Conservation (phyloP, 192 early-diverging fungal genomes). For the Phycomyces blakesleeanus region DNA sequence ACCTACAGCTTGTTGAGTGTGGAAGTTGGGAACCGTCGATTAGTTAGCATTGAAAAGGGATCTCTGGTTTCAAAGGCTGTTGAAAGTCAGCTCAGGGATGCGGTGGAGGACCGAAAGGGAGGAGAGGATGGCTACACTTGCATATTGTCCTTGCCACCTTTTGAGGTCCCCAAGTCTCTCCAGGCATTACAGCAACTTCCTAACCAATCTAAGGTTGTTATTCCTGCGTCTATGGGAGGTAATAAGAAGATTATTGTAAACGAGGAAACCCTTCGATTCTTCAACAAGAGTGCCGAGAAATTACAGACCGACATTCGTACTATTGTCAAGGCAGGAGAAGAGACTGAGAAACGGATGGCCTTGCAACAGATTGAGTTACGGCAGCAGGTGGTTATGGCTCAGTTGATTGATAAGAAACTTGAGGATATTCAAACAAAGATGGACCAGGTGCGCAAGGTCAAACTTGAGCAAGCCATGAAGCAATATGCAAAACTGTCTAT, state of each 20-base stretch:
- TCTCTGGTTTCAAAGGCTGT: constrained; percentile 1
- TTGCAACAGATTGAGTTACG: constrained; percentile 38
- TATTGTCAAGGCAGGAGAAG: constrained; percentile 29
- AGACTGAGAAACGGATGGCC: constrained; percentile 28
- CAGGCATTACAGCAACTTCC: constrained; percentile 32
- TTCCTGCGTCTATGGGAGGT: constrained; percentile 37
- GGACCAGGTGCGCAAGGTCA: constrained; percentile 29
- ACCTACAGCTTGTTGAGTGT: constrained; percentile 40
- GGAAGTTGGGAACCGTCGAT: constrained; percentile 21
- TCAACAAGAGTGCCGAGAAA: constrained; percentile 32
- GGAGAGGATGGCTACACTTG: constrained; percentile 17
- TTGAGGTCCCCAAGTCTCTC: constrained; percentile 29
- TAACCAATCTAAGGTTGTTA: constrained; percentile 36
- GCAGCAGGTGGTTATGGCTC: constrained; percentile 35
- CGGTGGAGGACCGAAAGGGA: not conserved
- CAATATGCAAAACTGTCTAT: constrained; percentile 39
- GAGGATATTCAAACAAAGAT: constrained; percentile 40
- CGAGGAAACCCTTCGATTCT: constrained; percentile 41
- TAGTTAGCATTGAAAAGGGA: not conserved
- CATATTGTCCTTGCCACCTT: constrained; percentile 34
- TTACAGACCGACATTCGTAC: constrained; percentile 35
- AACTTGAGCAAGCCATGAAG: constrained; percentile 41
- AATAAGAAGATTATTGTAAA: constrained; percentile 42
- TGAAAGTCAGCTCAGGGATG: not conserved
- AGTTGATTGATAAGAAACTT: constrained; percentile 14